phyloP scores from a whole-genome alignment of 208 protist genomes.

The Trypanosoma boissoni region DNA sequence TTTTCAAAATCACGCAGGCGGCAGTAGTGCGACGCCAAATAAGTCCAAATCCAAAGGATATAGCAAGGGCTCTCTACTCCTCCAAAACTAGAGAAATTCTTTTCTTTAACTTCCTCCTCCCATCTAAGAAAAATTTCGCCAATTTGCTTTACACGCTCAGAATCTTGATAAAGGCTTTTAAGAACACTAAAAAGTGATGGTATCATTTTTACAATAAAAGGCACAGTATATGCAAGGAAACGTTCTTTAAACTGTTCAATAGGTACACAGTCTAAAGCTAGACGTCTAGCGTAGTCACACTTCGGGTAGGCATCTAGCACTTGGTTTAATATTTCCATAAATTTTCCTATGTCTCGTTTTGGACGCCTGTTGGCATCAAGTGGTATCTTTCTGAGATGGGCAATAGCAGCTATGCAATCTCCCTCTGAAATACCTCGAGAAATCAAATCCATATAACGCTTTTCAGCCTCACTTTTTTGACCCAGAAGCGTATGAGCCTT shows the following conservation, averaged over 20 bases:
- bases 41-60: conserved; percentile 88
- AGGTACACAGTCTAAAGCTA: conserved; percentile 75
- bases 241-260: conserved; percentile 61
- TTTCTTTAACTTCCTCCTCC: conserved; percentile 51
- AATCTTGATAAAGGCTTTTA: conserved; percentile 89
- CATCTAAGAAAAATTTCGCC: conserved; percentile 68
- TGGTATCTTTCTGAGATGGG: conserved; percentile 72
- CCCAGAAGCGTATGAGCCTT: conserved; percentile 69
- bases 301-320: conserved; percentile 46
- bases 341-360: conserved; percentile 46
- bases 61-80: conserved; percentile 63
- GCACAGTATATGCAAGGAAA: conserved; percentile 43
- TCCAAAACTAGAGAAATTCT: conserved; percentile 68
- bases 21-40: conserved; percentile 91
- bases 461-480: conserved; percentile 73
- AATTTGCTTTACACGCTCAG: conserved; percentile 63
- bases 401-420: conserved; percentile 79
- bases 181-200: conserved; percentile 93
- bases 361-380: conserved; percentile 57
- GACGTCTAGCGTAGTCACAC: conserved; percentile 59
- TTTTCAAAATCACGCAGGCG: conserved; percentile 43
- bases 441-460: conserved; percentile 75
- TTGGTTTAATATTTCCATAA: conserved; percentile 68
- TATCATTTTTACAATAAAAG: conserved; percentile 88
- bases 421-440: conserved; percentile 55